Conservation (phyloP, 164 flowering plant species). For the Vitis vinifera region DNA sequence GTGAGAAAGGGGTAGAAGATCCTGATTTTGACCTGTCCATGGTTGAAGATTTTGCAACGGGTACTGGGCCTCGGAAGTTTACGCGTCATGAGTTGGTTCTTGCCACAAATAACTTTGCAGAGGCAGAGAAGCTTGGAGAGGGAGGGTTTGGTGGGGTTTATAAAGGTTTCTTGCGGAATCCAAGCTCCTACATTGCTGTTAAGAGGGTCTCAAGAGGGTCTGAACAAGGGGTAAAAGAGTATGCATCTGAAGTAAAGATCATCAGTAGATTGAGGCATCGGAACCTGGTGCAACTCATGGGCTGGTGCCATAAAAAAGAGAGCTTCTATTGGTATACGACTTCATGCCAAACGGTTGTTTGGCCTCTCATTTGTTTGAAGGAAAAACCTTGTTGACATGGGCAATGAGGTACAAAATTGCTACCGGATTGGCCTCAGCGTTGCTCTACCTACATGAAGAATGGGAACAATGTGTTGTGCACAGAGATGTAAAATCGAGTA, state of each 20-base stretch:
- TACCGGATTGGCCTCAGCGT: background rate
- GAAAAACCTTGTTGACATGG: background rate
- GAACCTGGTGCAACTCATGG: background rate
- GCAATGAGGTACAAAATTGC: constrained; percentile 1
- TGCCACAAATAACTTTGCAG: background rate
- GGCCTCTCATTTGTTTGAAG: background rate
- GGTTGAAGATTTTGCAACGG: constrained; percentile 12
- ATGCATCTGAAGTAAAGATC: constrained; percentile 23
- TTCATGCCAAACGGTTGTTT: constrained; percentile 4
- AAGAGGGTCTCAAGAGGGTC: constrained; percentile 25
- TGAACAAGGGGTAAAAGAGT: constrained; percentile 26
- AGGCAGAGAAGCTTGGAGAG: background rate
- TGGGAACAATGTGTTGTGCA: background rate
- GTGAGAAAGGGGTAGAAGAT: background rate
- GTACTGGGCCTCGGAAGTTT: constrained; percentile 10
- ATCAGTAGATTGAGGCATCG: constrained; percentile 15
- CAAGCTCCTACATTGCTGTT: constrained; percentile 16
- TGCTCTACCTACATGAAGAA: constrained; percentile 6
- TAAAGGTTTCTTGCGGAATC: constrained; percentile 5
- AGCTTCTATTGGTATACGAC: background rate
- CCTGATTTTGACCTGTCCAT: background rate
- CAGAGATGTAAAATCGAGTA: constrained; percentile 3
- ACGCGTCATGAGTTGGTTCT: background rate
- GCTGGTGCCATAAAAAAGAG: background rate
- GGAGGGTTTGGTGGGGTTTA: constrained; percentile 2